phyloP scores from a whole-genome alignment of 2,329 filamentous ascomycete species.

The Verticillium dahliae region DNA sequence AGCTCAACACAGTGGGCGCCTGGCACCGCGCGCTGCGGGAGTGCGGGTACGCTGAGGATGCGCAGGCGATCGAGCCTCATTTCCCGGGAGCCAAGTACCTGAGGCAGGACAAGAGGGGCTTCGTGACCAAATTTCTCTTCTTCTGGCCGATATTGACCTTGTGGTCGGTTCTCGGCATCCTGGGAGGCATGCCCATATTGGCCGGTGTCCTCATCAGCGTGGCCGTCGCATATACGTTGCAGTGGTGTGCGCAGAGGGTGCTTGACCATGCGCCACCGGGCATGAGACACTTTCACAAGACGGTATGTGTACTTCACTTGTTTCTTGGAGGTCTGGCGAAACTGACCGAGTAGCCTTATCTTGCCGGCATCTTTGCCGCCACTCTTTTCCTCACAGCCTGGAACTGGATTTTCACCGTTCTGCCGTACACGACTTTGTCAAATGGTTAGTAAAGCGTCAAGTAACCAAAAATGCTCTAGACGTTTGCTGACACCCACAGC shows the following conservation, averaged over 20 bases:
- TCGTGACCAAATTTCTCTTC: constrained; percentile 83
- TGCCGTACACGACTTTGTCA: constrained; percentile 41
- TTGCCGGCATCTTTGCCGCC: constrained; percentile 87
- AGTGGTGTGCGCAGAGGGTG: constrained; percentile 71
- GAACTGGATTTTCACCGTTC: constrained; percentile 67
- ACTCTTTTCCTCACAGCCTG: constrained; percentile 76
- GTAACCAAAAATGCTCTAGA: background rate
- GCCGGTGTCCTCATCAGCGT: constrained; percentile 67
- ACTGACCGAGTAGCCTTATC: constrained; percentile 61
- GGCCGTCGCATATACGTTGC: constrained; percentile 61
- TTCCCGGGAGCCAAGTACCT: constrained; percentile 69
- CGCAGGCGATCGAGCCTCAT: constrained; percentile 59
- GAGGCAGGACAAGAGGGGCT: constrained; percentile 68
- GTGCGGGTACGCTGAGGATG: constrained; percentile 76
- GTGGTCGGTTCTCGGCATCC: constrained; percentile 61
- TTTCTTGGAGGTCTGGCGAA: constrained; percentile 7
- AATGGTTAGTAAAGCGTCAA: constrained; percentile 41
- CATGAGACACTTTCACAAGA: constrained; percentile 86
- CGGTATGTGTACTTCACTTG: constrained; percentile 44
- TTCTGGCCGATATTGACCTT: constrained; percentile 79
- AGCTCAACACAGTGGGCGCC: constrained; percentile 78
- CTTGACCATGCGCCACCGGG: constrained; percentile 78
- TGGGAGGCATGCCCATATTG: constrained; percentile 69
- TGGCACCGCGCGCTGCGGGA: constrained; percentile 81
- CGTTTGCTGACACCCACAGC: constrained; percentile 36